phyloP scores from a whole-genome alignment of 2,329 filamentous ascomycete species.

The Aspergillus vadensis region DNA sequence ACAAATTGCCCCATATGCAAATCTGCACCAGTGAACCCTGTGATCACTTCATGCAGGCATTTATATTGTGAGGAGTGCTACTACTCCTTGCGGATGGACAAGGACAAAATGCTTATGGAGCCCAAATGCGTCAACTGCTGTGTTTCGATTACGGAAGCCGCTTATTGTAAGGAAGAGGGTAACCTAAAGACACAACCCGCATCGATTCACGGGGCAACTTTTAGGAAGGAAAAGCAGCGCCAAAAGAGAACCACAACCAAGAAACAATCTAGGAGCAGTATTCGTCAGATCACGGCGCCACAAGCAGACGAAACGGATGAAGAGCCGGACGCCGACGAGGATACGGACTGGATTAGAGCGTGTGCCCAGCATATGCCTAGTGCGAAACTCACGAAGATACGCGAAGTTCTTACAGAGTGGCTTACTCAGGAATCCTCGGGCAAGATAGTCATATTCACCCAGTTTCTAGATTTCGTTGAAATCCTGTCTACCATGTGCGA shows the following conservation, averaged over 20 bases:
- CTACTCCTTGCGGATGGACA: not conserved
- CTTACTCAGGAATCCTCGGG: conserved; percentile 46
- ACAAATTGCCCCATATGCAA: conserved; percentile 49
- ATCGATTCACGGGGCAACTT: not conserved
- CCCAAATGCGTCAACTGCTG: conserved; percentile 27
- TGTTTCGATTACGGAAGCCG: conserved; percentile 17
- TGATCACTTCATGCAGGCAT: conserved; percentile 57
- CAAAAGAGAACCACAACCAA: not conserved
- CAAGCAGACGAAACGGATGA: not conserved
- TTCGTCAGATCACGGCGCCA: not conserved
- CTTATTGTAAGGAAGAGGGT: conserved; percentile 12
- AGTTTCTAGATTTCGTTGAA: conserved; percentile 57
- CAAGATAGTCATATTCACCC: conserved; percentile 64
- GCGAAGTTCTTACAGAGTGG: conserved; percentile 41
- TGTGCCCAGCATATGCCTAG: conserved; percentile 34
- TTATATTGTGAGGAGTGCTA: conserved; percentile 58
- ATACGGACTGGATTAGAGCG: conserved; percentile 31
- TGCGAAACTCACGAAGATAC: conserved; percentile 44
- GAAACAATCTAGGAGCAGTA: not conserved
- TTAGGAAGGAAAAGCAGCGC: not conserved
- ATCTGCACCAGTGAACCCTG: conserved; percentile 40
- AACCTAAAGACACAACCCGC: not conserved
- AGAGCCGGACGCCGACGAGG: conserved; percentile 8
- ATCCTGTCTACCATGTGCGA: conserved; percentile 56
- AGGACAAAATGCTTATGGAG: conserved; percentile 27